A percentile compares a stretch with the other conserved stretches of the same genome.
Evolutionary conservation across 257 asterid genomes (phyloP).

Genomic region (Cynanchum wilfordii): DNA sequence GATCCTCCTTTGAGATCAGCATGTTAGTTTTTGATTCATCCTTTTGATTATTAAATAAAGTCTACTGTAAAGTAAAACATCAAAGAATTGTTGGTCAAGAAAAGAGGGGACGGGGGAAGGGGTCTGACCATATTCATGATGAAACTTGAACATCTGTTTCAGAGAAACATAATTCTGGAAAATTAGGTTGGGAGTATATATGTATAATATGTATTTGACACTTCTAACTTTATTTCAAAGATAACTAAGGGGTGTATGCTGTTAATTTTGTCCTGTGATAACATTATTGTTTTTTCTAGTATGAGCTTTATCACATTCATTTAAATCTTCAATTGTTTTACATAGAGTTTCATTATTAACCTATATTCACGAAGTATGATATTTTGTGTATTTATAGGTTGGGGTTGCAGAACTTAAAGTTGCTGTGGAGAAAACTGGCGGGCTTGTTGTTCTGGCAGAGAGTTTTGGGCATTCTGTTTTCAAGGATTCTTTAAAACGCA

Average conservation of each 20-base stretch:
- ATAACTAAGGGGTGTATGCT: not conserved
- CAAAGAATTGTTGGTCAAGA: not conserved
- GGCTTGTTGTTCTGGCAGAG: constrained; percentile 90
- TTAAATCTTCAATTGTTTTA: not conserved
- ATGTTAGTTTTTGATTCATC: not conserved
- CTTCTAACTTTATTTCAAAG: not conserved
- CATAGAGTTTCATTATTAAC: not conserved
- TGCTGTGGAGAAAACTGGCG: constrained; percentile 91
- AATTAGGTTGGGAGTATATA: not conserved
- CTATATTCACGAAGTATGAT: not conserved
- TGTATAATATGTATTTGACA: not conserved
- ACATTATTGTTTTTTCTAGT: not conserved
- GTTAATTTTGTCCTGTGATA: not conserved
- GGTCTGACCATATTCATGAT: not conserved
- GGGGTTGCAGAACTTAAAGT: constrained; percentile 95
- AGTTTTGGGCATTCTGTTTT: constrained; percentile 96
- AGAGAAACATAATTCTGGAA: not conserved
- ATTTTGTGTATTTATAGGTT: constrained; percentile 42
- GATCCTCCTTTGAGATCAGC: not conserved
- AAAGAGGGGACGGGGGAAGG: not conserved
- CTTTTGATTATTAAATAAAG: not conserved
- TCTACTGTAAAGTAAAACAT: not conserved
- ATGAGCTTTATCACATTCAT: not conserved
- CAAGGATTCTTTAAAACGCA: constrained; percentile 77
- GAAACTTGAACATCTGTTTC: not conserved